Percentiles rank a stretch among this genome's conserved stretches.
Conservation (phyloP, 345 rosid species). For the Eucalyptus polybractea region DNA sequence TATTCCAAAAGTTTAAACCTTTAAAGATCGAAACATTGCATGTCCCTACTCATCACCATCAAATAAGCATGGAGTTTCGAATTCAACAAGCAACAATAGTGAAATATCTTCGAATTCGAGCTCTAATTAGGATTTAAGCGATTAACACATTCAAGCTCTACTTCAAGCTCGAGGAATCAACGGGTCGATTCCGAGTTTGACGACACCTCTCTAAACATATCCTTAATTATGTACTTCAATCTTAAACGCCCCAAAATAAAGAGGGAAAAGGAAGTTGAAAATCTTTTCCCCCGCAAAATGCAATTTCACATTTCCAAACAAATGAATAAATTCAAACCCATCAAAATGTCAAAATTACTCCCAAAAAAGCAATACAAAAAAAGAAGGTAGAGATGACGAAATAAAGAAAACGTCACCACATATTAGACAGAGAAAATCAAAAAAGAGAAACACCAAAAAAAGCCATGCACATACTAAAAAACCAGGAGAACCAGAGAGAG, state of each 20-base stretch:
- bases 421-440: not conserved
- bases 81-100: not conserved
- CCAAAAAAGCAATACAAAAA: not conserved
- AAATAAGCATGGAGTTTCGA: not conserved
- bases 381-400: not conserved
- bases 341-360: not conserved
- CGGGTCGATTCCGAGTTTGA: accelerated
- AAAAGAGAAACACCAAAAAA: not conserved
- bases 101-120: not conserved
- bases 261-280: not conserved
- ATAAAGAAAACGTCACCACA: not conserved
- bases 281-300: not conserved
- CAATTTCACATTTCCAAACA: not conserved
- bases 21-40: not conserved
- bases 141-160: not conserved
- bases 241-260: not conserved
- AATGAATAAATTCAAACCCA: not conserved
- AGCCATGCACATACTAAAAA: not conserved
- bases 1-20: not conserved
- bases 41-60: not conserved
- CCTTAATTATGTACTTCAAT: not conserved
- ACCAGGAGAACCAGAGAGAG: not conserved
- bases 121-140: not conserved
- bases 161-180: accelerated
- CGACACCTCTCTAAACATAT: not conserved